phyloP scores from a whole-genome alignment of 257 asterid genomes.

The Jasminum sambac region DNA sequence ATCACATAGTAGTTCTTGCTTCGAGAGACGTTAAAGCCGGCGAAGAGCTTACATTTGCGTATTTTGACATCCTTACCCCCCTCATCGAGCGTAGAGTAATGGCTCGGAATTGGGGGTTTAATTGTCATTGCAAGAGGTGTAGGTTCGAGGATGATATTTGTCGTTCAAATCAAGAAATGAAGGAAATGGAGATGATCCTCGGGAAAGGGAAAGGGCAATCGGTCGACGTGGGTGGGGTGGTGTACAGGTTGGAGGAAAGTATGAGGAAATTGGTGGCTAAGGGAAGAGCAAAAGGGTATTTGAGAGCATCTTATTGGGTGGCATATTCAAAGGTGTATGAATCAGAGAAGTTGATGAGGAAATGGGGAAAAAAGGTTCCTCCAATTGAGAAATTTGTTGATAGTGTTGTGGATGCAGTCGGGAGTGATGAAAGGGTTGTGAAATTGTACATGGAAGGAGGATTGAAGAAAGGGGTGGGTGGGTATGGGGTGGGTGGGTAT shows the following conservation, averaged over 20 bases:
- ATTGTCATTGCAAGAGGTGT: slow-evolving; percentile 70
- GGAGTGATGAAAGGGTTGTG: slow-evolving; percentile 68
- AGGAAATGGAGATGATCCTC: slow-evolving; percentile 50
- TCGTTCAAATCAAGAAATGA: slow-evolving; percentile 52
- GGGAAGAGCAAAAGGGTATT: slow-evolving; percentile 70
- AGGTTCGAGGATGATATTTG: slow-evolving; percentile 42
- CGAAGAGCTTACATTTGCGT: slow-evolving; percentile 72
- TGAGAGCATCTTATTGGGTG: slow-evolving; percentile 83
- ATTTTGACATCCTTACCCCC: slow-evolving; percentile 61
- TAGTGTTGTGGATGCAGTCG: slow-evolving; percentile 65
- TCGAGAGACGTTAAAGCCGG: slow-evolving; percentile 72
- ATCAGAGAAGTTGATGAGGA: slow-evolving; percentile 60
- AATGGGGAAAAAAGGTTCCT: slow-evolving; percentile 78
- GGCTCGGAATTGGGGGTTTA: slow-evolving; percentile 70
- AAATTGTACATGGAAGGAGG: slow-evolving; percentile 47
- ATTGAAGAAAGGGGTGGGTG: slow-evolving; percentile 43
- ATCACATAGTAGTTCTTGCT: slow-evolving; percentile 66
- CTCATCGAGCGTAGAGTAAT: slow-evolving; percentile 42
- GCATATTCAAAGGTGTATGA: slow-evolving; percentile 55
- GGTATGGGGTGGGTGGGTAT: slow-evolving; percentile 48
- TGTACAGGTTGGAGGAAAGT: slow-evolving; percentile 73
- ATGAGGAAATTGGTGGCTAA: slow-evolving; percentile 69
- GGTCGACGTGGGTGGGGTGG: slow-evolving; percentile 61
- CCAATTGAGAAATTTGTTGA: slow-evolving; percentile 52
- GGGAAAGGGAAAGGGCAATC: slow-evolving; percentile 34